Evolutionary conservation across 23 red algal genomes (phyloP).

Genomic region (Gracilaria gracilis): DNA sequence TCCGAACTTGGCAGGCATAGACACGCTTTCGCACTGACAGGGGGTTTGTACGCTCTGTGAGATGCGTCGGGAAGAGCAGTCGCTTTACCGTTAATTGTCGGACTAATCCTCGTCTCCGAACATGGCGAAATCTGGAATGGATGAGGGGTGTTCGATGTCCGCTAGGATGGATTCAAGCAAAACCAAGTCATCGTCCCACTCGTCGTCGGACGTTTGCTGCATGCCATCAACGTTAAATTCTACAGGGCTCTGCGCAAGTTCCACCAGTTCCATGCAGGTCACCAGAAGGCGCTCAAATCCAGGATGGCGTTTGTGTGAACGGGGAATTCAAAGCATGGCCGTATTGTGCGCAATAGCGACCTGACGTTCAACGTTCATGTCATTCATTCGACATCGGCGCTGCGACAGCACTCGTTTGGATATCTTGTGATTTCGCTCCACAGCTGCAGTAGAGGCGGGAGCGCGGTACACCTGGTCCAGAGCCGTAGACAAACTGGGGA

Average conservation of each 20-base stretch:
- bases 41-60: too few species aligned
- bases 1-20: too few species aligned
- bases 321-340: neutral
- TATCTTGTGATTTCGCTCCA: conserved; percentile 18
- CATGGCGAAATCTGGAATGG: neutral
- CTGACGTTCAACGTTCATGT: neutral
- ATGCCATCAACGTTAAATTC: too few species aligned
- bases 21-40: too few species aligned
- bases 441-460: conserved; percentile 19
- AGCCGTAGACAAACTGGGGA: neutral
- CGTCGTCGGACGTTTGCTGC: too few species aligned
- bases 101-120: neutral
- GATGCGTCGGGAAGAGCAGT: too few species aligned
- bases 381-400: neutral
- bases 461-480: neutral
- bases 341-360: conserved; percentile 20
- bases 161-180: neutral
- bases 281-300: too few species aligned
- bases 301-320: too few species aligned
- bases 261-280: too few species aligned
- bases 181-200: too few species aligned
- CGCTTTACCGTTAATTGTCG: too few species aligned
- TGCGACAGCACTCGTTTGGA: neutral
- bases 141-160: neutral
- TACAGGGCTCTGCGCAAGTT: too few species aligned